Percentiles rank a stretch among this genome's conserved stretches.
Evolutionary conservation across 140 eudicot genomes (phyloP).

Genomic region (Flaveria floridana): DNA sequence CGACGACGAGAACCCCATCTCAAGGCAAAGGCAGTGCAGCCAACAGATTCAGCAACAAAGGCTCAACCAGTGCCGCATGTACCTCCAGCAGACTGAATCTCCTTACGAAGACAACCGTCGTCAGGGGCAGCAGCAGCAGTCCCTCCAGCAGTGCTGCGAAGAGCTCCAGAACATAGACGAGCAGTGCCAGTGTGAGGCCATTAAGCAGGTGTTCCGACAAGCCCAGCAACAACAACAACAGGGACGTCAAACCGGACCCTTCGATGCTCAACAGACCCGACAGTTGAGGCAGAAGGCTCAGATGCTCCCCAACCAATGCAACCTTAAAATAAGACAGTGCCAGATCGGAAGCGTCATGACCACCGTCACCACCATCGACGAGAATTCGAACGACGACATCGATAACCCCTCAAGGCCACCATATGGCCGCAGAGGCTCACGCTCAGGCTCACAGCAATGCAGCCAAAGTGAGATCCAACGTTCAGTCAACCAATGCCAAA

Average conservation of each 20-base stretch:
- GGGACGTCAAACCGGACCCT: neutral
- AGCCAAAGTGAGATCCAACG: neutral
- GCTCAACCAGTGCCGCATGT: constrained; percentile 14
- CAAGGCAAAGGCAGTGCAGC: neutral
- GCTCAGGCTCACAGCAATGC: constrained; percentile 3
- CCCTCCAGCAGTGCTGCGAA: neutral
- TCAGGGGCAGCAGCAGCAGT: neutral
- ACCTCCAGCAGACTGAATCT: constrained; percentile 18
- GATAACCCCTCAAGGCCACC: neutral
- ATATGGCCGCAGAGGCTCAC: neutral
- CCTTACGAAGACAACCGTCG: neutral
- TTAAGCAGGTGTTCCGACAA: constrained; percentile 6
- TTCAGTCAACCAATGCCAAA: neutral
- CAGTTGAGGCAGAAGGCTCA: constrained; percentile 20
- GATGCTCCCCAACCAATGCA: constrained; percentile 26
- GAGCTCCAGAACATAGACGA: constrained; percentile 20
- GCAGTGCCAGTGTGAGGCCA: constrained; percentile 25
- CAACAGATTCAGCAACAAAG: constrained; percentile 9
- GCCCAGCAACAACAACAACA: constrained; percentile 20
- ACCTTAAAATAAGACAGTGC: constrained; percentile 13
- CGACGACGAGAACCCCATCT: constrained; percentile 19
- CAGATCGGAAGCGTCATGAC: neutral
- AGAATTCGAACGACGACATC: neutral
- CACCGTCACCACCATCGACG: neutral
- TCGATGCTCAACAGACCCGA: constrained; percentile 11